Evolutionary conservation across 805 yeast species (phyloP), one percentile per base, ranked within the genome.

Genomic region (Cyberlindnera saturnus): DNA sequence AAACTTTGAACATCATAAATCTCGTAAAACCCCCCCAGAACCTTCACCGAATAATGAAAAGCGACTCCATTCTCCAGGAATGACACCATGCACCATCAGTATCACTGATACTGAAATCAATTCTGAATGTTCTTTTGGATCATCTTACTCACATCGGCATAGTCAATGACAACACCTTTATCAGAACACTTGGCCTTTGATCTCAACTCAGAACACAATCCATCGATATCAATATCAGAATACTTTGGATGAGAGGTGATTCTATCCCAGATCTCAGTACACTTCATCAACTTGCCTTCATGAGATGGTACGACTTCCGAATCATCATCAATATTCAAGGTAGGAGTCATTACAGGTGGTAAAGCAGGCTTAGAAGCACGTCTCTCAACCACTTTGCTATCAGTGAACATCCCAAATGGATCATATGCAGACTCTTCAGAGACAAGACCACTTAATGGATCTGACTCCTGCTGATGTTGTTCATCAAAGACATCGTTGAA

Each of bases 181-280:
- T 91, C 97, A 13, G 95, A 83, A 69, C 99, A 93, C 65, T 88
- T 89, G 10, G 98, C 99, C 73, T 91, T 93, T 32, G 81, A 65
- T 65, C 91, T 86, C 60, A 93, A 73, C 66, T 93, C 99, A 36
- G 68, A 61, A 73, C 99, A 93, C 61, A 93, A 74, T 3, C 96
- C 95, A 60, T 91, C 97, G 51, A 93, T 90, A 63, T 93, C 99
- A 41, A 93, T 72, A 46, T 90, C 96, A 5, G 93, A 80, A 63
- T 90, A 93, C 60, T 84, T 79, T 30, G 99, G 98, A 70, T 93
- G 98, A 18, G 93, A 65, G 2, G 96, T 86, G 32, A 93, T 84
- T 58, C 98, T 76, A 63, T 91, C 98, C 99, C 99, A 93, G 14
- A 91, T 83, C 53, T 89, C 96, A 0, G 95, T 78, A 64, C 99